These are phyloP conservation scores for Aspergillus aculeatus DNA, from an alignment of 2,329 filamentous ascomycete genomes.

Conservation along the genomic window DNA sequence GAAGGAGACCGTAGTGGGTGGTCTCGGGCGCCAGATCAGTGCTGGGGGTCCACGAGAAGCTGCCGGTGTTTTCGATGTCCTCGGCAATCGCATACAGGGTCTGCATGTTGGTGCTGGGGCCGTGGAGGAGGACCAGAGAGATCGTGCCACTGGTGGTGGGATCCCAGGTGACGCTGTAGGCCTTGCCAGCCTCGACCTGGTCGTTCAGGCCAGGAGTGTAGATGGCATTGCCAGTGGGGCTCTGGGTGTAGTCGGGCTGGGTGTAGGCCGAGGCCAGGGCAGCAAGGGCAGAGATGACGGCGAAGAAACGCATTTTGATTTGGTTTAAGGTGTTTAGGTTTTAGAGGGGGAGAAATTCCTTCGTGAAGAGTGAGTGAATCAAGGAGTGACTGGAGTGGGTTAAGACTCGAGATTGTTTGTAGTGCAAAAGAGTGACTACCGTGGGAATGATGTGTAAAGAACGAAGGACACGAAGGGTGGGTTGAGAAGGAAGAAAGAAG, in stretches of 20 bases:
- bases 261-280: conserved; percentile 41
- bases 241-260: conserved; percentile 35
- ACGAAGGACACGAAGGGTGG: conserved; percentile 13
- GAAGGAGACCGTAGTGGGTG: conserved; percentile 60
- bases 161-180: conserved; percentile 60
- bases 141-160: conserved; percentile 42
- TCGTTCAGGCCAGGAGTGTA: conserved; percentile 50
- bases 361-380: conserved; percentile 5
- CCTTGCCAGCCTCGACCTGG: conserved; percentile 55
- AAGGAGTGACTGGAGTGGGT: conserved; percentile 30
- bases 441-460: conserved; percentile 16
- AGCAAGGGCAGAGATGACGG: conserved; percentile 39
- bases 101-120: conserved; percentile 55
- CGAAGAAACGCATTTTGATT: conserved; percentile 41
- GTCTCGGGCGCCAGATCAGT: conserved; percentile 48
- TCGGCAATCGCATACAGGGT: conserved; percentile 54
- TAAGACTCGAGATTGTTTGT: conserved; percentile 13
- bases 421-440: conserved; percentile 24
- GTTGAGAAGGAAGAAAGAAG: conserved; percentile 7
- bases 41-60: conserved; percentile 55
- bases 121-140: conserved; percentile 61
- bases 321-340: conserved; percentile 7
- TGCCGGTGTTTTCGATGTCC: conserved; percentile 56
- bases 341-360: background rate
- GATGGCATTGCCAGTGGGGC: conserved; percentile 56